Evolutionary conservation across 1,139 yeast genomes (phyloP).

Genomic region (Zhuliangozyma blackwelliae): DNA sequence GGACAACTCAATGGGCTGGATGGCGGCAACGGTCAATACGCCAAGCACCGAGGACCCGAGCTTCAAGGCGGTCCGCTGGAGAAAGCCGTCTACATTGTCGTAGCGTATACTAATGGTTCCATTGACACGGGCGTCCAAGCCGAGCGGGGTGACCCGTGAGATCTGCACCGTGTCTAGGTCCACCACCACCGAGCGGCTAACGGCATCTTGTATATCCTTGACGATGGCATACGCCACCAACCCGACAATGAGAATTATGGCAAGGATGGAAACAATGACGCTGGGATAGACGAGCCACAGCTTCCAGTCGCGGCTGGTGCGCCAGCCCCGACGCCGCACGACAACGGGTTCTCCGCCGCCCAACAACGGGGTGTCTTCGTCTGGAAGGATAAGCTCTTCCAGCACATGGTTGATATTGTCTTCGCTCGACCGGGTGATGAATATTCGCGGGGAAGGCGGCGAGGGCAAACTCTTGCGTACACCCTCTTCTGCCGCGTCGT

Average conservation of each 20-base stretch:
- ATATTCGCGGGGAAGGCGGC: conserved; percentile 1
- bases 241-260: not conserved
- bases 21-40: conserved; percentile 18
- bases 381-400: not conserved
- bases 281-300: not conserved
- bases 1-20: conserved; percentile 19
- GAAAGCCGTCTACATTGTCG: conserved; percentile 15
- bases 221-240: conserved; percentile 1
- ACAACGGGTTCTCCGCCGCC: conserved; percentile 1
- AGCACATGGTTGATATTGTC: not conserved
- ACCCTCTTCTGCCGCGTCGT: too few relatives aligned
- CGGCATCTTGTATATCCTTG: conserved; percentile 8
- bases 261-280: not conserved
- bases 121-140: conserved; percentile 20
- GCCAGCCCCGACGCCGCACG: not conserved
- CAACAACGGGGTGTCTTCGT: conserved; percentile 2
- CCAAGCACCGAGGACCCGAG: conserved; percentile 21
- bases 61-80: conserved; percentile 19
- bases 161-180: conserved; percentile 17
- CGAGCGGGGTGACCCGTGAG: conserved; percentile 18
- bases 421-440: conserved; percentile 1
- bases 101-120: conserved; percentile 25
- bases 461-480: too few relatives aligned
- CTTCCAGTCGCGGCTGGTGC: conserved; percentile 4
- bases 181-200: conserved; percentile 17